Evolutionary conservation across 306 rosid genomes (phyloP).

Genomic region (Sphenostylis stenocarpa): DNA sequence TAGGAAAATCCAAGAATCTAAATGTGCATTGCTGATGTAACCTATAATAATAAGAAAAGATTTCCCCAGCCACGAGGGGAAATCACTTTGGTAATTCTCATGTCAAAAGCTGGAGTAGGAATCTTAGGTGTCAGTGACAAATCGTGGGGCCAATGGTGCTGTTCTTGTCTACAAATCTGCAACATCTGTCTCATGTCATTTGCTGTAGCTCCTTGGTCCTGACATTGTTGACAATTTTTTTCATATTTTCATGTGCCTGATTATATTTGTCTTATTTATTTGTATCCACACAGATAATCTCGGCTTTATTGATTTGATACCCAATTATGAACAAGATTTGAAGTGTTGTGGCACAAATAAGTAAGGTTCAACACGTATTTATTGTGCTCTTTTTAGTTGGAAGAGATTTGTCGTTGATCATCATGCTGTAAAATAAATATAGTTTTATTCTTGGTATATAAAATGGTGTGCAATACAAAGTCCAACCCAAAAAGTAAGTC

Average conservation of each 20-base stretch:
- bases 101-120: conserved; percentile 45
- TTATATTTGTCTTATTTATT: conserved; percentile 40
- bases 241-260: conserved; percentile 45
- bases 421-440: conserved; percentile 13
- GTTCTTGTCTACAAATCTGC: conserved; percentile 60
- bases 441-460: not conserved
- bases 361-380: conserved; percentile 26
- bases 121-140: conserved; percentile 64
- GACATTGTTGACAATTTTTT: conserved; percentile 38
- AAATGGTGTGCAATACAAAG: conserved; percentile 22
- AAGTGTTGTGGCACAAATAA: conserved; percentile 23
- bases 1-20: conserved; percentile 65
- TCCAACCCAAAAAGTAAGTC: conserved; percentile 27
- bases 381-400: conserved; percentile 16
- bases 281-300: conserved; percentile 30
- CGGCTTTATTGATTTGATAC: conserved; percentile 24
- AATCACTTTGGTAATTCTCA: conserved; percentile 49
- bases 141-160: conserved; percentile 61
- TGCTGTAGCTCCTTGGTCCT: conserved; percentile 47
- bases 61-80: conserved; percentile 46
- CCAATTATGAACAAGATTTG: conserved; percentile 40
- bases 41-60: conserved; percentile 59
- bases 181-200: conserved; percentile 53
- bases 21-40: conserved; percentile 75
- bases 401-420: conserved; percentile 32